These are phyloP conservation scores for Coprinopsis strossmayeri DNA, from an alignment of 768 basidiomycete genomes.

Conservation along the genomic window DNA sequence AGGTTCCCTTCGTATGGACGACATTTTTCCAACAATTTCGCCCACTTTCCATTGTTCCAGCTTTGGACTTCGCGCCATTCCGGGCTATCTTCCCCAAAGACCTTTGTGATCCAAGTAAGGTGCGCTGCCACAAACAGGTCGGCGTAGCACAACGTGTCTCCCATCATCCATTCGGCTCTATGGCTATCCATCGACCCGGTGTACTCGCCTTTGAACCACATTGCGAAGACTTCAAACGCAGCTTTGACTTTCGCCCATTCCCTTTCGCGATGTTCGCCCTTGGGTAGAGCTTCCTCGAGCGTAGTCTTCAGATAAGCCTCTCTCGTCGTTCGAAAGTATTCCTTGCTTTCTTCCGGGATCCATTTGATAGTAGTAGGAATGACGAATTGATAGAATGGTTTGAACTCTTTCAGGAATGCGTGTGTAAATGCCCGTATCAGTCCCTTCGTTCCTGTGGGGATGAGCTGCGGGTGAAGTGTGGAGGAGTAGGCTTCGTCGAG, in stretches of 20 bases:
- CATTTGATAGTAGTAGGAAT: conserved; percentile 2
- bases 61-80: conserved; percentile 14
- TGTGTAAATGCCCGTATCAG: conserved; percentile 24
- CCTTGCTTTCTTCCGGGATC: conserved; percentile 7
- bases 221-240: background rate
- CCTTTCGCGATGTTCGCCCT: background rate
- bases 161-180: conserved; percentile 8
- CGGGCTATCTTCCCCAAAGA: conserved; percentile 15
- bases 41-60: conserved; percentile 18
- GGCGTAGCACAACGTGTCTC: conserved; percentile 3
- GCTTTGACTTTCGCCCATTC: conserved; percentile 2
- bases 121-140: conserved; percentile 8
- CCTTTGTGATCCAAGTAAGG: conserved; percentile 7
- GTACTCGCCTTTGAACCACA: background rate
- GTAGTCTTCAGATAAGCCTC: background rate
- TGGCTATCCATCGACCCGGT: background rate
- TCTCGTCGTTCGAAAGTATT: conserved; percentile 8
- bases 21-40: conserved; percentile 4
- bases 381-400: conserved; percentile 4
- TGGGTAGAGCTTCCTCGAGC: background rate
- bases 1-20: conserved; percentile 1
- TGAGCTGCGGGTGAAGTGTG: conserved; percentile 24
- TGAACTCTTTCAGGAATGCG: conserved; percentile 10
- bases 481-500: conserved; percentile 36
- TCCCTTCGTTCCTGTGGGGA: conserved; percentile 26